These are phyloP conservation scores for Camellia sinensis DNA, from an alignment of 148 eudicot genomes.

Conservation along the genomic window DNA sequence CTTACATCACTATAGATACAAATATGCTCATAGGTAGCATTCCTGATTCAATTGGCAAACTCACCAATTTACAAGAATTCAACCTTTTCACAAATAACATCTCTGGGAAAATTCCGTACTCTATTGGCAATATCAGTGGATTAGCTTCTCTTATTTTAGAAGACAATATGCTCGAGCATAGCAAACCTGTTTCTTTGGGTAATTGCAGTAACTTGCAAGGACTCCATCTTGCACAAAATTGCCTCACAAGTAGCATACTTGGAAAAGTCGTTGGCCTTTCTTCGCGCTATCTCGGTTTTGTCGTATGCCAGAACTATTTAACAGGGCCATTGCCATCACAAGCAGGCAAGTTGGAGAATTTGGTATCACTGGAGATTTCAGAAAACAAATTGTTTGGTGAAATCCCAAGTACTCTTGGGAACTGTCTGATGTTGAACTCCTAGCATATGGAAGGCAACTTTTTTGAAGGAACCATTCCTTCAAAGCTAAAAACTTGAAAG, in stretches of 20 bases:
- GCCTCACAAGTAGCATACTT: conserved; percentile 8
- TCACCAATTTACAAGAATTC: background rate
- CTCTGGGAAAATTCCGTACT: conserved; percentile 18
- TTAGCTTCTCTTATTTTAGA: background rate
- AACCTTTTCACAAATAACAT: conserved; percentile 8
- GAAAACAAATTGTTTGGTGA: conserved; percentile 22
- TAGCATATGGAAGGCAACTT: conserved; percentile 14
- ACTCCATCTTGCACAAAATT: conserved; percentile 6
- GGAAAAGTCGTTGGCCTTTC: conserved; percentile 9
- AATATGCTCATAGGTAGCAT: conserved; percentile 21
- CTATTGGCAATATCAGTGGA: conserved; percentile 18
- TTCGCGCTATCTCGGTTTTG: conserved; percentile 9
- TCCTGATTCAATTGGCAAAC: conserved; percentile 18
- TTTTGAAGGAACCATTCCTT: conserved; percentile 25
- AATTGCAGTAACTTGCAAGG: conserved; percentile 7
- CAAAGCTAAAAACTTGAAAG: background rate
- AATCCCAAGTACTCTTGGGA: conserved; percentile 22
- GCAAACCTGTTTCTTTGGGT: conserved; percentile 21
- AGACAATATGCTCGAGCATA: conserved; percentile 13
- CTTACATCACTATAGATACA: background rate
- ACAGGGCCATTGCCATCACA: conserved; percentile 19
- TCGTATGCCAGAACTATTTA: background rate
- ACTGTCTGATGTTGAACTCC: conserved; percentile 7
- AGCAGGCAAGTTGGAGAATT: conserved; percentile 22
- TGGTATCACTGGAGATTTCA: conserved; percentile 4